These are phyloP conservation scores for Mycena indigotica DNA, from an alignment of 768 basidiomycete genomes.

Conservation along the genomic window DNA sequence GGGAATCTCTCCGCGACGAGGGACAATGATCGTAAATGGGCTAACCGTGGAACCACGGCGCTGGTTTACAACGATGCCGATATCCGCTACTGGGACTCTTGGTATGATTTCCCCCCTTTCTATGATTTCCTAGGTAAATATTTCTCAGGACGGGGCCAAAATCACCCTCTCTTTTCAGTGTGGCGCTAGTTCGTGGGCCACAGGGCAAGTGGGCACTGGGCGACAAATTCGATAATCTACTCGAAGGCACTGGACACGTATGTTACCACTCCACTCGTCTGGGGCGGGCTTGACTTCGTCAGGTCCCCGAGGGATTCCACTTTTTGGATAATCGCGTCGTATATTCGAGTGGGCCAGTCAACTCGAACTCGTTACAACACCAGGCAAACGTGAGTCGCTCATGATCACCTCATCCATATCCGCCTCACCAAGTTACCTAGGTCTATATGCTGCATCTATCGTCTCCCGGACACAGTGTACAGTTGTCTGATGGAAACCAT, in stretches of 20 bases:
- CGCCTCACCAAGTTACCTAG: too few relatives aligned
- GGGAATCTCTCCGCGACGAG: constrained; percentile 69
- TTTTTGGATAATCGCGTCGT: not conserved
- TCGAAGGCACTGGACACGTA: constrained; percentile 74
- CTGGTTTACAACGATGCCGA: constrained; percentile 65
- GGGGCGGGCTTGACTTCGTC: constrained; percentile 55
- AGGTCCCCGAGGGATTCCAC: constrained; percentile 54
- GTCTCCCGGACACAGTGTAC: constrained; percentile 87
- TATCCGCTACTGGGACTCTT: constrained; percentile 72
- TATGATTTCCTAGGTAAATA: not conserved
- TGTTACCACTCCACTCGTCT: constrained; percentile 23
- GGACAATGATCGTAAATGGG: constrained; percentile 70
- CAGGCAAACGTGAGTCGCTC: not conserved
- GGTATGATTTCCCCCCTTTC: constrained; percentile 8
- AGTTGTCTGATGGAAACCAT: constrained; percentile 35
- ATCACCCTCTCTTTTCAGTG: constrained; percentile 69
- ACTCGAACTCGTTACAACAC: not conserved
- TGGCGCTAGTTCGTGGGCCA: constrained; percentile 51
- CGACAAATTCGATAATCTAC: constrained; percentile 54
- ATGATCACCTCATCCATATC: too few relatives aligned
- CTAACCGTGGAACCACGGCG: constrained; percentile 72
- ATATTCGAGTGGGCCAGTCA: not conserved
- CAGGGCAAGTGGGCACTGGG: constrained; percentile 58
- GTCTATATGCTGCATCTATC: constrained; percentile 70
- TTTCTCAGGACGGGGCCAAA: constrained; percentile 63